Evolutionary conservation across 129 eudicot species (phyloP), one percentile per base, ranked within the genome.

Genomic region (Flaveria linearis): DNA sequence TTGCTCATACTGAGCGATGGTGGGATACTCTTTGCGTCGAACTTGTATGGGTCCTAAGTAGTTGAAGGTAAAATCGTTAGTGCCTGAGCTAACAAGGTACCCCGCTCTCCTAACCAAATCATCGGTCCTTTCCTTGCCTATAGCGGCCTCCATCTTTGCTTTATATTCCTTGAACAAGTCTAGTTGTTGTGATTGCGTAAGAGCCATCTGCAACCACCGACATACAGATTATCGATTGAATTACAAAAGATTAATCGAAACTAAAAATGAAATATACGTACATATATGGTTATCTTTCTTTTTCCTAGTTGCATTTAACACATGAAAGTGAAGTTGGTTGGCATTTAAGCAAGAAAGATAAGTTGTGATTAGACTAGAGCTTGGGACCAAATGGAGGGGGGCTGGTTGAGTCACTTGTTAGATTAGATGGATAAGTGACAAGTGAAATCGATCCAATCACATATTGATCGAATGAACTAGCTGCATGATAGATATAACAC

Each of bases 11-110:
- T 73, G 61, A 6, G 71, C 9, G 20, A 82, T 26, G 0, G 82
- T 77, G 4, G 85, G 85, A 78, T 82, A 82, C 5, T 43, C 30
- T 46, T 43, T 47, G 25, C 53, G 74, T 45, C 85, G 69, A 46
- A 53, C 16, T 1, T 7, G 53, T 20, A 82, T 1, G 25, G 83
- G 83, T 25, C 85, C 85, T 7, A 62, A 71, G 69, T 82, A 82
- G 74, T 82, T 82, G 64, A 82, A 82, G 30, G 70, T 71, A 74
- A 76, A 82, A 71, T 82, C 85, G 7, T 82, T 82, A 23, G 85
- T 82, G 42, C 85, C 85, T 2, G 85, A 76, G 65, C 85, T 82
- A 23, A 77, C 45, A 65, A 82, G 43, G 28, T 76, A 82, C 46
- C 76, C 85, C 0, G 82, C 85, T 39, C 79, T 53, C 9, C 65